Evolutionary conservation across 1,284 basidiomycete species (phyloP), one percentile per base, ranked within the genome.

Genomic region (Cryptococcus sp.): DNA sequence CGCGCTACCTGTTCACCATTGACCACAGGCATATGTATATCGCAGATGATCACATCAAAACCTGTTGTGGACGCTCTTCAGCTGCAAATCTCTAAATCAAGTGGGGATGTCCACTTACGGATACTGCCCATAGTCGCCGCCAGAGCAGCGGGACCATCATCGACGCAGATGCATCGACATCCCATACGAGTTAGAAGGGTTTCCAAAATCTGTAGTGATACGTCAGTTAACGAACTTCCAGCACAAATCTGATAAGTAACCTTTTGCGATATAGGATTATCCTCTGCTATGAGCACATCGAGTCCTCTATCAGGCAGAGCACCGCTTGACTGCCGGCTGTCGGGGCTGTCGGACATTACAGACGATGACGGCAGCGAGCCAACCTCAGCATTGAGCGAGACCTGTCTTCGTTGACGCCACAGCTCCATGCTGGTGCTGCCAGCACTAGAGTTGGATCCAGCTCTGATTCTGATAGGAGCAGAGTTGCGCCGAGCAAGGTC

Each of bases 61-160:
- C 77, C 79, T 78, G 41, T 22, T n/a, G n/a, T n/a, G n/a, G 22
- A 4, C n/a, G 7, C 22, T 7, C n/a, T 8, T 19, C 41, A 44
- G n/a, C 29, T 34, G 29, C 29, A 19, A 44, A n/a, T n/a, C 10
- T 25, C 40, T 10, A 6, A 26, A 38, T 43, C 17, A 19, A 44
- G 20, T 22, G 20, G 34, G 34, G 29, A 34, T 20, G 5, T 25
- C 46, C 65, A 85, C 90, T 82, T 76, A 91, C 91, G 89, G 78
- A 94, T 93, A 74, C 93, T 93, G 50, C 93, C 92, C 87, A 97
- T 95, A 11, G 94, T 94, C 58, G 95, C 88, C 64, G 93, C 93
- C 65, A 98, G 89, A 22, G 95, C 95, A 74, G 96, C 93, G 5
- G 93, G 93, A 15, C 95, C 96, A 78, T 99, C 93, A 52, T 91